Evolutionary conservation across 768 basidiomycete genomes (phyloP), one percentile per base, ranked within the genome.

Genomic region (Trametes cinnabarina): DNA sequence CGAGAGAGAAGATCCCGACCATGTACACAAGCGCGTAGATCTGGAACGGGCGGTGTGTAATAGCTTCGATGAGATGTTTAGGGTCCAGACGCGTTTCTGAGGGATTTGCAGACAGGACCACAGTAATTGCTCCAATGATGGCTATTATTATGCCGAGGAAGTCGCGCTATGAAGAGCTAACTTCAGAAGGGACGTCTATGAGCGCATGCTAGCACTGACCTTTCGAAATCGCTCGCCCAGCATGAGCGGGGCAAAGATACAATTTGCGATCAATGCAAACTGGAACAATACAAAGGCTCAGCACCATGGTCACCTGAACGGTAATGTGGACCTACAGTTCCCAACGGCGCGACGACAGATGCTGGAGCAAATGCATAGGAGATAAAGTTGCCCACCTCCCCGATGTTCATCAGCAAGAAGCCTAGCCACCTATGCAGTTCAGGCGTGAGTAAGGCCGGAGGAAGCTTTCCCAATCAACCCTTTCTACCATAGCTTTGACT

Each of bases 191-290:
- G 22, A n/a, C 4, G 0, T 11, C 5, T 3, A 25, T 10, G 20
- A 11, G n/a, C 22, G 58, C 15, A 48, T 12, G 22, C n/a, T n/a
- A n/a, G n/a, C 15, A 68, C 72, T 70, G 68, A 87, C 87, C 73
- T 81, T 87, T 34, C 88, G 86, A 69, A 99, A 95, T 5, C 81
- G 82, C 73, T 98, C 92, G 9, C 83, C 78, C 10, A 93, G 79
- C 67, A 98, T 82, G 3, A 93, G 65, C 15, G 96, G 96, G 1
- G 95, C 93, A 62, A 98, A 94, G 39, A 94, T 78, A 67, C 94
- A 98, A 70, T 98, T 98, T 14, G 96, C 92, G 58, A 96, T 86
- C n/a, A 98, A 78, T 2, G 94, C 93, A 71, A 93, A 90, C 86
- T 93, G 53, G 15, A 47, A n/a, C n/a, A n/a, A n/a, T n/a, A 17